Evolutionary conservation across 371 early-diverging fungal species (phyloP).

Genomic region (Mortierella sp.): DNA sequence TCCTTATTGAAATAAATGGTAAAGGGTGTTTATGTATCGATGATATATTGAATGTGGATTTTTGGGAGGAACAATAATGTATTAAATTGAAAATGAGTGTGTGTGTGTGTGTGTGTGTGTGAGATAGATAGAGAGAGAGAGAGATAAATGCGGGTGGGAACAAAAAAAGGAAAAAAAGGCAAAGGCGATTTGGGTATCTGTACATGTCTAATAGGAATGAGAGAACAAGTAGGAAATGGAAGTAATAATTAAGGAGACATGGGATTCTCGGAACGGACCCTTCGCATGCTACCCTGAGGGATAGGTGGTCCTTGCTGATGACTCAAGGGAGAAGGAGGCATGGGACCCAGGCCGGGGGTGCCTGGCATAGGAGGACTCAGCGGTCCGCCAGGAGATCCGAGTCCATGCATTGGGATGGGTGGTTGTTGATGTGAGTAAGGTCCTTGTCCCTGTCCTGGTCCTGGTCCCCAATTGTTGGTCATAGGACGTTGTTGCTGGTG

Average conservation of each 20-base stretch:
- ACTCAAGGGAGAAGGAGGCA: constrained; percentile 5
- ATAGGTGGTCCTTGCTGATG: neutral
- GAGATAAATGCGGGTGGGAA: neutral
- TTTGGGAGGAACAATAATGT: too few species aligned
- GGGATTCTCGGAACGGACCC: constrained; percentile 11
- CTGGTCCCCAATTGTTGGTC: constrained; percentile 6
- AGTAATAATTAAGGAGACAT: constrained; percentile 5
- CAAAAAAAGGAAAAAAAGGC: neutral
- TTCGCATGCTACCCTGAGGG: constrained; percentile 5
- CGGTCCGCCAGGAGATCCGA: neutral
- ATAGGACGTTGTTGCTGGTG: neutral
- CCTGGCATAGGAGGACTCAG: neutral
- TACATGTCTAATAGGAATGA: neutral
- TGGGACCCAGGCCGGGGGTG: neutral
- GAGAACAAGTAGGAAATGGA: neutral
- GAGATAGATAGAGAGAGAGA: neutral
- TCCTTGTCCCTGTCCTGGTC: neutral
- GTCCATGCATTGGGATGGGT: constrained; percentile 2
- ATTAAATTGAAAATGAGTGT: neutral
- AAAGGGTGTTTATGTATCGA: too few species aligned
- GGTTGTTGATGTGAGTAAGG: neutral
- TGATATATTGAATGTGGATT: too few species aligned
- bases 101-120: neutral
- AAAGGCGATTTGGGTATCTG: neutral
- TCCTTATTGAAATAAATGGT: constrained; percentile 13